Conservation (phyloP, 2,329 filamentous ascomycete species). For the Phyllosticta capitalensis region DNA sequence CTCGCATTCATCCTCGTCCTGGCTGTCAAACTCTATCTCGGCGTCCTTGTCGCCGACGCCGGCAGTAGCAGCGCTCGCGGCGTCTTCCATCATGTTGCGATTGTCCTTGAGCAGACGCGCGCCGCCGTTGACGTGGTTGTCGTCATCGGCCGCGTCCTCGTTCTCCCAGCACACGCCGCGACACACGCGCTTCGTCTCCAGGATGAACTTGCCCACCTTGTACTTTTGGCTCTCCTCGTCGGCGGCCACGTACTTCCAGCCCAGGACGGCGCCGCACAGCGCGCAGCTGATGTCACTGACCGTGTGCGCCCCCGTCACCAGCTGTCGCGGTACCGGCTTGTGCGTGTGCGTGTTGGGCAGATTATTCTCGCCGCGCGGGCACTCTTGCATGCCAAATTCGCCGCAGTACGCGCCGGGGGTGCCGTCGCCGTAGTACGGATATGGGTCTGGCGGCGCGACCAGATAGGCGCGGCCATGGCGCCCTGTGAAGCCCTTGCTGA, state of each 20-base stretch:
- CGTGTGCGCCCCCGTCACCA: constrained; percentile 54
- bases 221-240: constrained; percentile 53
- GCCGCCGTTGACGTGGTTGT: background rate
- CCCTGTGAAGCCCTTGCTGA: constrained; percentile 56
- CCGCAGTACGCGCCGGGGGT: background rate
- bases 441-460: constrained; percentile 36
- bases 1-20: constrained; percentile 59
- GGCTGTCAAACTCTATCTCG: constrained; percentile 51
- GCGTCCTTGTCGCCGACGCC: constrained; percentile 15
- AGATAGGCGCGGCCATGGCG: constrained; percentile 56
- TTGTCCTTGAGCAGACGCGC: background rate
- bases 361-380: constrained; percentile 17
- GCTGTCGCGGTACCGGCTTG: constrained; percentile 46
- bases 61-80: background rate
- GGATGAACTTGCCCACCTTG: constrained; percentile 58
- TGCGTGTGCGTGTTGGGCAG: constrained; percentile 51
- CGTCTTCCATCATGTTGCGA: background rate
- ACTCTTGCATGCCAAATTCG: background rate
- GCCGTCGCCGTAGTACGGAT: constrained; percentile 2
- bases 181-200: constrained; percentile 50
- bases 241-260: constrained; percentile 57
- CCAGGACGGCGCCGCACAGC: constrained; percentile 47
- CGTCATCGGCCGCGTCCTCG: constrained; percentile 18
- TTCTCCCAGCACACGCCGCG: constrained; percentile 44
- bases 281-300: constrained; percentile 51